Evolutionary conservation across 768 basidiomycete genomes (phyloP), one percentile per base, ranked within the genome.

Genomic region (Boletellus emodensis): DNA sequence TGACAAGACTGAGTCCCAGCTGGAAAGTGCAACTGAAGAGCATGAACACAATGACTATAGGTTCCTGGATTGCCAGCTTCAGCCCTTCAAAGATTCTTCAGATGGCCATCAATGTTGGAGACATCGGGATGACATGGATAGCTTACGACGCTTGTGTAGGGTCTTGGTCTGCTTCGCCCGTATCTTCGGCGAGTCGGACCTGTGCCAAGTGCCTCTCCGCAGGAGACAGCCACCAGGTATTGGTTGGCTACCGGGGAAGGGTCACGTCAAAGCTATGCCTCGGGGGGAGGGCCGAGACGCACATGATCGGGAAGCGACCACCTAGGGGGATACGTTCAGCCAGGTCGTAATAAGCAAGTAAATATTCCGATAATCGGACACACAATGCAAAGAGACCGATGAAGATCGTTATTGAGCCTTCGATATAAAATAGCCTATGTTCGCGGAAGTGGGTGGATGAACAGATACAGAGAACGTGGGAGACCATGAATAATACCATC

Each of bases 351-450:
- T 15, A 7, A 30, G 4, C 24, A 26, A 26, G 24, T 26, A 26
- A 2, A 26, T 6, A 28, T 20, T 5, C 28, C 22, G n/a, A 4
- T 9, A 12, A 37, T 20, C 2, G 11, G 20, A 54, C 59, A 7
- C 45, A 83, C 82, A 83, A 78, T 46, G 76, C 70, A 14, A 74
- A 49, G 36, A 85, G 66, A 4, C 84, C 83, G 41, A 87, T 65
- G 40, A 72, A 58, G 52, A 87, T 78, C 0, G 85, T 88, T 13
- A 84, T 73, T 1, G 79, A 68, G 8, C 87, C 86, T 68, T 84
- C 86, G 42, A 86, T 84, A 60, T 77, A 84, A 62, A 88, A 88
- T 42, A 88, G 61, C 86, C 86, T 85, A 47, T 1, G 11, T 36
- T 17, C 36, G n/a, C 40, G 41, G 38, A 17, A n/a, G 3, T 14